Conservation (phyloP, 2,329 filamentous ascomycete genomes). For the Xylaria sp. region DNA sequence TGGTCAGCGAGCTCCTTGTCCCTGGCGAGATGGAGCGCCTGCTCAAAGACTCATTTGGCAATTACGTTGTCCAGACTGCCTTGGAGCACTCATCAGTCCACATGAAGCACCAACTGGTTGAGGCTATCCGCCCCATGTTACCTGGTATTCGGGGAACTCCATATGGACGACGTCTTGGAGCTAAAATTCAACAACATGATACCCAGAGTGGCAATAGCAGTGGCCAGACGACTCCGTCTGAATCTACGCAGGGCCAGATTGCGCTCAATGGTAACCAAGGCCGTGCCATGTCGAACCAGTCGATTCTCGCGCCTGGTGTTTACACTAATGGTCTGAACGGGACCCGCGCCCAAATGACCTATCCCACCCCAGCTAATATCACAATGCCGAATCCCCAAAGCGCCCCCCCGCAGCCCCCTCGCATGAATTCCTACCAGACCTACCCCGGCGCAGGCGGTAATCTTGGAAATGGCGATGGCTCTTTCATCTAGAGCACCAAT, state of each 20-base stretch:
- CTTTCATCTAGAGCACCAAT: conserved; percentile 46
- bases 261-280: conserved; percentile 57
- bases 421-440: conserved; percentile 43
- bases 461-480: conserved; percentile 34
- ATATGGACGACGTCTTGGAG: conserved; percentile 91
- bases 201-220: conserved; percentile 56
- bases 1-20: conserved; percentile 83
- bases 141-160: conserved; percentile 88
- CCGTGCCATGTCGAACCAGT: conserved; percentile 56
- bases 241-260: conserved; percentile 65
- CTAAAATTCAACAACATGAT: conserved; percentile 79
- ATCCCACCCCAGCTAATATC: conserved; percentile 49
- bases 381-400: conserved; percentile 44
- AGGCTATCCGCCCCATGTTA: conserved; percentile 85
- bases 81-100: conserved; percentile 82
- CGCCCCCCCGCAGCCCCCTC: conserved; percentile 47
- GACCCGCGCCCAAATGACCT: conserved; percentile 49
- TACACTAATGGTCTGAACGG: conserved; percentile 50
- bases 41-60: conserved; percentile 91
- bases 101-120: conserved; percentile 79
- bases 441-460: conserved; percentile 44
- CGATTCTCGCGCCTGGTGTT: conserved; percentile 49
- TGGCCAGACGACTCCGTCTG: conserved; percentile 63
- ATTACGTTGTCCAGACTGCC: conserved; percentile 98
- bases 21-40: conserved; percentile 85